Base-by-base conservation (phyloP, 208 protist genomes). In the Phytomonas francai region DNA sequence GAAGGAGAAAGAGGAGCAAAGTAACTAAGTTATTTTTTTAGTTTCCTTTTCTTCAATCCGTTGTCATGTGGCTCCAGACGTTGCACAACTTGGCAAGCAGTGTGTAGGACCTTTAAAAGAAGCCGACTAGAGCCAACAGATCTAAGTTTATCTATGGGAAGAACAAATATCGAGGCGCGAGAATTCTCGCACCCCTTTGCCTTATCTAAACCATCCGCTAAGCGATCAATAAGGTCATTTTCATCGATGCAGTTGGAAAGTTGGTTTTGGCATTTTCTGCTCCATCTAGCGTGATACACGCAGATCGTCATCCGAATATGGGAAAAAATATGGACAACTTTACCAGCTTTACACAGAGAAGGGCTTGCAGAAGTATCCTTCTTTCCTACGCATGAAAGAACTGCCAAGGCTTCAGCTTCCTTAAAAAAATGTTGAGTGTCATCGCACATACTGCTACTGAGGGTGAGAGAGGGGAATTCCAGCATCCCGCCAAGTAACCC, bases 401-500 rank as follows among this genome's bases (percentile, higher is more conserved):
- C 19, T 63, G 59, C 8, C 59, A 63, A 25, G 54, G 59, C 34
- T 19, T 63, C 34, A 25, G 16, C 34, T 25, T 51, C 59, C 34
- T 63, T 63, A 56, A 25, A n/a, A 56, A 49, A 63, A 63, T 63
- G 11, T 58, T 58, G 32, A 49, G 59, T 63, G 16, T 63, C 45
- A 33, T 29, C 27, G 34, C 31, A 9, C 16, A 19, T 36, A 67
- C 66, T 51, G 32, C 30, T 70, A 22, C 51, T 59, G 28, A 84
- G 70, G 8, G 80, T 78, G 27, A 71, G 56, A 8, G 78, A 85
- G 25, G 89, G 85, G 61, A 91, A 91, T 73, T 94, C 89, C 12
- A 92, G 67, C 89, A 94, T 94, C 2, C 89, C 85, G 31, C 80
- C 86, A n/a, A 94, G 73, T n/a, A 94, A 59, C 11, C 85, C 89